phyloP scores from a whole-genome alignment of 2,329 filamentous ascomycete species.

The Fusarium kyushuense region DNA sequence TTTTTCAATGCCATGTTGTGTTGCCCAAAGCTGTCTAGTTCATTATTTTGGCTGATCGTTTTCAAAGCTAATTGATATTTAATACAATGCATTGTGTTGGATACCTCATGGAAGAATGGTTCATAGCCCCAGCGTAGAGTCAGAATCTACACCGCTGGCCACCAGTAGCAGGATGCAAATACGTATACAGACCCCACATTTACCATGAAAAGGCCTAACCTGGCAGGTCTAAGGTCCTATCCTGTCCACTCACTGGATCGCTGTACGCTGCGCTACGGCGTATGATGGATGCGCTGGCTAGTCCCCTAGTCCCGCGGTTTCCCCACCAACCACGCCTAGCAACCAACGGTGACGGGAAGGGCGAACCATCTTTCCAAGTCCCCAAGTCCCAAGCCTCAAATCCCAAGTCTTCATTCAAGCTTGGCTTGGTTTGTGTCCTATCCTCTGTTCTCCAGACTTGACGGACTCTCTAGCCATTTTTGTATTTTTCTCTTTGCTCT shows the following conservation, averaged over 20 bases:
- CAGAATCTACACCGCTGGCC: conserved; percentile 20
- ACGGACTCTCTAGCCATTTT: not conserved
- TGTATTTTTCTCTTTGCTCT: not conserved
- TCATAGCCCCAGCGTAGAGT: not conserved
- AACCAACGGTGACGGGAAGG: conserved; percentile 30
- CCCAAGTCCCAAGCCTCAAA: not conserved
- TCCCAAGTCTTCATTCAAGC: conserved; percentile 11
- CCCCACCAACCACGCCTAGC: conserved; percentile 39
- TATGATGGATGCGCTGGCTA: conserved; percentile 33
- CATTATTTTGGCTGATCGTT: not conserved
- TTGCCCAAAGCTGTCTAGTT: not conserved
- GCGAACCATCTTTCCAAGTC: conserved; percentile 13
- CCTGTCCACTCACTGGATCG: not conserved
- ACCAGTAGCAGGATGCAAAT: conserved; percentile 6
- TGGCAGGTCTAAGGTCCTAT: conserved; percentile 25
- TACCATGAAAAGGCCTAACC: conserved; percentile 19
- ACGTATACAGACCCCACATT: conserved; percentile 20
- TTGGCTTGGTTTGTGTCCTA: conserved; percentile 21
- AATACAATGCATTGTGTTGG: conserved; percentile 17
- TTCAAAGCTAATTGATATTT: not conserved
- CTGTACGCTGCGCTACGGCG: conserved; percentile 9
- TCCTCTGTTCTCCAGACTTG: not conserved
- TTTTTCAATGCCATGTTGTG: not conserved
- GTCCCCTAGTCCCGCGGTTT: conserved; percentile 29
- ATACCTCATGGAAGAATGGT: not conserved